Base-by-base conservation (phyloP, 1,139 yeast genomes). In the Sugiyamaella neomexicana region DNA sequence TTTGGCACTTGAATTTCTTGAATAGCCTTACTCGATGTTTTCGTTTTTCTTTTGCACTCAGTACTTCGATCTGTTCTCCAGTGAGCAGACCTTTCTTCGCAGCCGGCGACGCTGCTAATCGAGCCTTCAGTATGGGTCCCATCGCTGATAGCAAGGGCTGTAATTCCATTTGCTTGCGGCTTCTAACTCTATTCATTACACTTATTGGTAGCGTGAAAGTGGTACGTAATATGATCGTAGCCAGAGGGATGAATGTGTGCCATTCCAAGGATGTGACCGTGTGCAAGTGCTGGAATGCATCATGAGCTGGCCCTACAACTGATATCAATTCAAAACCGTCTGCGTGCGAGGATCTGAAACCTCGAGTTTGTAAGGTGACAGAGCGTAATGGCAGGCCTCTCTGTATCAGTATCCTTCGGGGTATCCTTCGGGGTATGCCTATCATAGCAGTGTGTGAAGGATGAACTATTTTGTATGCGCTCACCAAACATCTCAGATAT, bases 181-280 rank as follows among this genome's bases (percentile, higher is more conserved):
- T 72, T 43, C 96, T 72, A 52, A 75, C 75, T 54, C 97, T 73
- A 64, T 89, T 96, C 56, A 80, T 62, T 2, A 90, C 74, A 0
- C 96, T 89, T 29, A 90, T 71, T 1, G 98, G 97, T 20, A 89
- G 68, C 0, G 97, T 90, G 71, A 88, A 75, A 2, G 76, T 63
- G 0, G 86, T 67, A 61, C 97, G 77, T 27, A 90, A 68, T 0
- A 82, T 72, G 32, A 89, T 68, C 0, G 97, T 89, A 0, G 89
- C 72, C 16, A 83, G 42, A 0, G 98, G 98, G 8, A 91, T 85
- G 40, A 90, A 71, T 0, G 81, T 81, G 78, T 89, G 83, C 97
- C 97, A 91, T 9, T 96, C 89, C 5, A 89, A 65, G 0, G 89
- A 88, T 0, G 86, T 70, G 15, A 67, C 61, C 1, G 58, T 55